Evolutionary conservation across 441 rosid species (phyloP).

Genomic region (Omphalea diandra): DNA sequence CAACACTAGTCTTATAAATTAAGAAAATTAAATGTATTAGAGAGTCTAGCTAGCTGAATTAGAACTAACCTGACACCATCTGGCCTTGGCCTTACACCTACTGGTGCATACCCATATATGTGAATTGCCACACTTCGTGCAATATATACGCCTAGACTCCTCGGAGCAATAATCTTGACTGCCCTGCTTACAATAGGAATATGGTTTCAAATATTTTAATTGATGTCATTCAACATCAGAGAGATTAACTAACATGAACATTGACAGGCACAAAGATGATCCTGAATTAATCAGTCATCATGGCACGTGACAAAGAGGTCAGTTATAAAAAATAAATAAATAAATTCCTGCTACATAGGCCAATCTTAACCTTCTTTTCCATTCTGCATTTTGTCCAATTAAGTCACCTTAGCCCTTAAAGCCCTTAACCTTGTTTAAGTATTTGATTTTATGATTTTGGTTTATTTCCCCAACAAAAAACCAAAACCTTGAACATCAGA

Average conservation of each 20-base stretch:
- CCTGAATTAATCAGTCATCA: constrained; percentile 8
- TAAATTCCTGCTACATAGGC: background rate
- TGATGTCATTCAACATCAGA: background rate
- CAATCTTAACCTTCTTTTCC: background rate
- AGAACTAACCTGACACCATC: constrained; percentile 94
- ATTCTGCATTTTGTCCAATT: background rate
- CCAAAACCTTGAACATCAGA: background rate
- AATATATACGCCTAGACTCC: constrained; percentile 96
- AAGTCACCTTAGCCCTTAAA: too few species aligned
- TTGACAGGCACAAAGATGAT: constrained; percentile 6
- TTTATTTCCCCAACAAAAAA: background rate
- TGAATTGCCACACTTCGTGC: constrained; percentile 90
- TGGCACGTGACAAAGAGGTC: background rate
- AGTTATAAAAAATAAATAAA: background rate
- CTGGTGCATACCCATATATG: constrained; percentile 98
- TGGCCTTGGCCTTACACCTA: constrained; percentile 81
- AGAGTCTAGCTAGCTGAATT: constrained; percentile 13
- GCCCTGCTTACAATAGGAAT: constrained; percentile 41
- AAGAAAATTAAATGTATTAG: constrained; percentile 2
- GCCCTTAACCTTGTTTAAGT: background rate
- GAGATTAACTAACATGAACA: constrained; percentile 5
- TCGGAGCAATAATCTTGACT: constrained; percentile 66
- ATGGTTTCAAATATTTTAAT: constrained; percentile 6
- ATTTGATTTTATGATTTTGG: background rate
- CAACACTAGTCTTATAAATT: constrained; percentile 12